Base-by-base conservation (phyloP, 1,139 yeast genomes). In the Yamadazyma blattariae region DNA sequence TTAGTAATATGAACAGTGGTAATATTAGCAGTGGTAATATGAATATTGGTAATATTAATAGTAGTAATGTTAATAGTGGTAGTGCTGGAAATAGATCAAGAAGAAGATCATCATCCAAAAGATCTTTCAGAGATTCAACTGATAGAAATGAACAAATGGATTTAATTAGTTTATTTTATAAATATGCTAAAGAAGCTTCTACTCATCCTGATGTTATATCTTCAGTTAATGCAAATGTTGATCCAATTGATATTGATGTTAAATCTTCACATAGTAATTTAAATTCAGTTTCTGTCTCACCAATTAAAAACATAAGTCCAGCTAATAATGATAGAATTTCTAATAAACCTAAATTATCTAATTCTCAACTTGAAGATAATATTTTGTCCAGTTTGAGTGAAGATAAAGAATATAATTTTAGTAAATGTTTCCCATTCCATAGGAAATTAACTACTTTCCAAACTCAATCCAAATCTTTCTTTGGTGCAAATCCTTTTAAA, bases 371-470 rank as follows among this genome's bases (percentile, higher is more conserved):
- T 32, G 67, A 60, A 42, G 51, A 52, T 32, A 45, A 45, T 26
- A 39, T 55, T n/a, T 44, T 56, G 11, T 45, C 53, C 32, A 52
- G 51, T 20, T 49, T 62, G 21, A 62, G 59, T 40, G 74, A 71
- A 44, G 64, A 64, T 31, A 74, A 75, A 41, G 95, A 86, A 54
- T 68, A 75, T 44, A 71, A 80, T 39, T 87, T 81, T 57, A 79
- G 82, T 13, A 82, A 81, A 49, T 86, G 94, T 48, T 89, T 87
- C 60, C 97, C 97, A 1, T 76, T 80, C 39, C 86, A 84, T 54
- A 67, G 96, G 38, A 82, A 82, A 50, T 68, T 79, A 34, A 69
- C 75, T 27, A 78, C 81, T 25, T 82, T 74, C 54, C 71, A 74
- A 16, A 82, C 92, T 0, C 90, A 82, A 46, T 77, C 79, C 20